Conservation (phyloP, 1,139 yeast genomes). For the Debaryomyces robertsiae region DNA sequence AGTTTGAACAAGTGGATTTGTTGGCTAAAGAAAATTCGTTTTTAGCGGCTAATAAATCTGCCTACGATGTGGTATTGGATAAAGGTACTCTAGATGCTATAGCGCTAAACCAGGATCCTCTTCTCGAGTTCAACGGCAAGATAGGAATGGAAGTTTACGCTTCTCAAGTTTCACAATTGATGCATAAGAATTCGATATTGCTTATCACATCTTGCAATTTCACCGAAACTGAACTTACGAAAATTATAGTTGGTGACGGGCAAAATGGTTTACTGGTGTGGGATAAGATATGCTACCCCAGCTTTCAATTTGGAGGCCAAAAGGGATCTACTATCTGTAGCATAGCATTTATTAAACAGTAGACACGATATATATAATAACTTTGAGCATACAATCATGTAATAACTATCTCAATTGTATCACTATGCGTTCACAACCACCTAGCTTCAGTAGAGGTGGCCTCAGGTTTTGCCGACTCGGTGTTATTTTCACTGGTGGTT, state of each 20-base stretch:
- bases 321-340: conserved; percentile 88
- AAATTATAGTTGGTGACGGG: conserved; percentile 50
- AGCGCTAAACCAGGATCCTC: conserved; percentile 68
- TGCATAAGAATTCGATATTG: conserved; percentile 60
- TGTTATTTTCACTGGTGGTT: background rate
- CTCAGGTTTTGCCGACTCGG: background rate
- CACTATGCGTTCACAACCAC: conserved; percentile 10
- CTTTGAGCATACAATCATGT: background rate
- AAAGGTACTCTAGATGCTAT: conserved; percentile 98
- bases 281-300: conserved; percentile 72
- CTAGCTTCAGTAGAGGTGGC: conserved; percentile 3
- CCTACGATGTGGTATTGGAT: conserved; percentile 77
- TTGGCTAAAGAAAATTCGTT: conserved; percentile 37
- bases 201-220: conserved; percentile 95
- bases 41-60: conserved; percentile 29
- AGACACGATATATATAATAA: conserved; percentile 10
- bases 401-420: no score
- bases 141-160: conserved; percentile 69
- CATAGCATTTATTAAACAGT: conserved; percentile 63
- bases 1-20: conserved; percentile 52
- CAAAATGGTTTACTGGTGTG: conserved; percentile 49
- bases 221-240: conserved; percentile 72
- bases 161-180: conserved; percentile 54
- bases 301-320: conserved; percentile 84
- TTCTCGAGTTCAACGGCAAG: conserved; percentile 41